Percentiles rank a stretch among this genome's conserved stretches.
Conservation (phyloP, 192 early-diverging fungal species). For the Bifiguratus adelaidae region DNA sequence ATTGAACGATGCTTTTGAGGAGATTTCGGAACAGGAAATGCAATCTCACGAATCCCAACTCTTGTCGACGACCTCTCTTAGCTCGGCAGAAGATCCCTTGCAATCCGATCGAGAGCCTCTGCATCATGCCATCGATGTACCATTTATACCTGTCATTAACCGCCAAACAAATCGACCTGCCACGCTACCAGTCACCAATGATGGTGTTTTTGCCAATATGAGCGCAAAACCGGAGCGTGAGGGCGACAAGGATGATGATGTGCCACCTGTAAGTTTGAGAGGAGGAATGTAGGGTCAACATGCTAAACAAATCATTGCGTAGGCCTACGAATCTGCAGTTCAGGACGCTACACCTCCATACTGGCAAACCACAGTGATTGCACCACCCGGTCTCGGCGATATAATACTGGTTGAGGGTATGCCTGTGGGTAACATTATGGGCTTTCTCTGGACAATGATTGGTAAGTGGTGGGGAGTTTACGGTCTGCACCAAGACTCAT, state of each 20-base stretch:
- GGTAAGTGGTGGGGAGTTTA: conserved; percentile 18
- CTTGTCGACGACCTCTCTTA: too few species aligned
- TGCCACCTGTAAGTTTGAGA: conserved; percentile 31
- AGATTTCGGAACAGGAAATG: too few species aligned
- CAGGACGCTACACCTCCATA: conserved; percentile 66
- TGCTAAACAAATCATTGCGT: neutral
- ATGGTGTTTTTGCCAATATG: conserved; percentile 47
- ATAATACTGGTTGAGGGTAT: conserved; percentile 85
- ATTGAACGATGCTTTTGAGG: too few species aligned
- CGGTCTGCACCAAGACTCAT: neutral
- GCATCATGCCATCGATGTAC: too few species aligned
- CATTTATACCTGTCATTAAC: too few species aligned
- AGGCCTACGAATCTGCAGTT: conserved; percentile 70
- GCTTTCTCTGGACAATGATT: conserved; percentile 74
- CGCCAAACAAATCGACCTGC: too few species aligned
- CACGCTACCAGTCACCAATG: conserved; percentile 21
- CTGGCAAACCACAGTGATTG: conserved; percentile 67
- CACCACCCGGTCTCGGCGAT: conserved; percentile 63
- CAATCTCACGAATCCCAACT: too few species aligned
- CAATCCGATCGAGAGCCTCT: too few species aligned
- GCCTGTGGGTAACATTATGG: conserved; percentile 71
- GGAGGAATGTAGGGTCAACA: neutral
- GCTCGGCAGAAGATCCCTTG: too few species aligned
- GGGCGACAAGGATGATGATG: conserved; percentile 32
- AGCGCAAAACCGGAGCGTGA: conserved; percentile 43